Base-by-base conservation (phyloP, 768 basidiomycete species). In the Lactarius sanguifluus region DNA sequence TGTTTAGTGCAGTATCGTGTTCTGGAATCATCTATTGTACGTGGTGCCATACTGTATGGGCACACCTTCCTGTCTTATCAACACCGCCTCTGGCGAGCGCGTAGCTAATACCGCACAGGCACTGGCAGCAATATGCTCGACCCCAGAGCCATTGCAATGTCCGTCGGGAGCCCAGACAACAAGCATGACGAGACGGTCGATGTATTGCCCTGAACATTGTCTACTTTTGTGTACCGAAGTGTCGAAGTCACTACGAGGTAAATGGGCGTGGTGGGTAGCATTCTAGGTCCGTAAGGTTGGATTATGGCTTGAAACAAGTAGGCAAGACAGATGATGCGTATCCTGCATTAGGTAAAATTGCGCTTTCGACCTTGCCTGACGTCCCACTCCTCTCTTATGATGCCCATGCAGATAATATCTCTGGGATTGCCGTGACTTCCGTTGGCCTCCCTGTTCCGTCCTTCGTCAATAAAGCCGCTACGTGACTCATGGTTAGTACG, bases 401-500 rank as follows among this genome's bases (percentile, higher is more conserved):
- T 69, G 23, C 69, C 59, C 69, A 69, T 69, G 59, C 43, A 57
- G 18, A 69, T 66, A 2, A 57, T 20, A 25, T 45, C 30, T 25
- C 32, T 57, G 23, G 54, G 43, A 43, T 41, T 57, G 3, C 69
- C 59, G n/a, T 38, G 32, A 10, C 52, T 50, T 20, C n/a, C 38
- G 16, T 6, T 25, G n/a, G 18, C 59, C 28, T 43, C 43, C 30
- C 10, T 58, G 50, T 36, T 41, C 28, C 56, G 57, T 16, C 69
- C 66, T 55, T 69, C 69, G 13, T 64, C 58, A 18, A 64, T 61
- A 32, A 68, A 69, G 4, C 69, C 69, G 30, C 69, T 69, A 56
- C 9, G 34, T 15, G 41, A 28, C 20, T n/a, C 20, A 16, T 36
- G 45, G 23, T 63, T 36, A 69, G 62, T 50, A 50, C 32, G 28